Evolutionary conservation across 352 stramenopile genomes (phyloP).

Genomic region (Pythium chondricola): DNA sequence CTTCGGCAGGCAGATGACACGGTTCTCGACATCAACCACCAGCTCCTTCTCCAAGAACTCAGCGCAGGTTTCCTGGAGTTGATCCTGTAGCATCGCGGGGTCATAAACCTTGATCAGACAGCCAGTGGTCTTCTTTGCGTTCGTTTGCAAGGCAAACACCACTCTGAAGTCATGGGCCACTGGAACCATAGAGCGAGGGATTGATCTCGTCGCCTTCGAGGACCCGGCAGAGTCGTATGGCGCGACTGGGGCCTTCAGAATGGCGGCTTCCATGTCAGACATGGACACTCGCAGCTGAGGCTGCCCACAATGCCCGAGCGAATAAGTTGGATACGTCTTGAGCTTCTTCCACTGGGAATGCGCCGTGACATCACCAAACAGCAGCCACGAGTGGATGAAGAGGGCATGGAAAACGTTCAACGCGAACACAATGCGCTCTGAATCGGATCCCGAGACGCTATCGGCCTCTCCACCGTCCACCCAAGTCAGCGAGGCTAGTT

Average conservation of each 20-base stretch:
- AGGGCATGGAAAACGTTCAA: slow-evolving; percentile 90
- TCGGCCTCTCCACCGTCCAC: too few relatives aligned
- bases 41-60: slow-evolving; percentile 36
- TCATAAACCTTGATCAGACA: slow-evolving; percentile 68
- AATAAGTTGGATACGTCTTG: slow-evolving; percentile 48
- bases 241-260: slow-evolving; percentile 36
- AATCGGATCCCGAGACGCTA: too few relatives aligned
- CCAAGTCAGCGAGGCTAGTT: slow-evolving; percentile 25
- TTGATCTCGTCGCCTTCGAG: not conserved
- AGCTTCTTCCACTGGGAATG: slow-evolving; percentile 73
- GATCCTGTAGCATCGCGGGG: slow-evolving; percentile 40
- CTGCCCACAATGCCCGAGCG: slow-evolving; percentile 20
- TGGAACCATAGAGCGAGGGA: too few relatives aligned
- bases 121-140: slow-evolving; percentile 24
- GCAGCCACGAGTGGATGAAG: slow-evolving; percentile 76
- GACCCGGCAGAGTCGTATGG: slow-evolving; percentile 16
- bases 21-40: slow-evolving; percentile 26
- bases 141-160: slow-evolving; percentile 81
- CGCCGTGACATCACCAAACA: slow-evolving; percentile 40
- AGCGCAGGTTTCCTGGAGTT: slow-evolving; percentile 63
- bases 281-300: slow-evolving; percentile 47
- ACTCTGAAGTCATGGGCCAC: slow-evolving; percentile 88
- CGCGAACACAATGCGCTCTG: slow-evolving; percentile 65
- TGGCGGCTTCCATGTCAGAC: slow-evolving; percentile 78
- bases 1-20: slow-evolving; percentile 45